Percentiles rank a stretch among this genome's conserved stretches.
Evolutionary conservation across 495 filamentous ascomycete genomes (phyloP).

Genomic region (Aspergillus coremiiformis): DNA sequence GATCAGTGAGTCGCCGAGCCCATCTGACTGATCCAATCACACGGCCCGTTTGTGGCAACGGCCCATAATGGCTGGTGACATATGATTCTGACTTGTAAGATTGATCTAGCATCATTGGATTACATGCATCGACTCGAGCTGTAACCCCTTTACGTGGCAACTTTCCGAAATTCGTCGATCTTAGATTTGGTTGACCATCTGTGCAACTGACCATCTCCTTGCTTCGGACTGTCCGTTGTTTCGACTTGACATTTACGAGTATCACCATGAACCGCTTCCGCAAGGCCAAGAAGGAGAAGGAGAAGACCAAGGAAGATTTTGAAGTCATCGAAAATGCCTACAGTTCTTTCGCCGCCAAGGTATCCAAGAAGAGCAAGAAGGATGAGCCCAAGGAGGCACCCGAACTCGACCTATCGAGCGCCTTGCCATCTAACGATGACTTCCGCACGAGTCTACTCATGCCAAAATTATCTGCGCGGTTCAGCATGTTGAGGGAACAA

Average conservation of each 20-base stretch:
- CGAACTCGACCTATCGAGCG: constrained; percentile 63
- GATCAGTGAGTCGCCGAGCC: constrained; percentile 5
- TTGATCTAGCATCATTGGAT: constrained; percentile 2
- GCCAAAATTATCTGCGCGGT: constrained; percentile 88
- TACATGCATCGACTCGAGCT: constrained; percentile 1
- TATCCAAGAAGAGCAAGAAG: constrained; percentile 28
- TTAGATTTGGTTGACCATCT: neutral
- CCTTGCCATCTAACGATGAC: constrained; percentile 74
- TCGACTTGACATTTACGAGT: neutral
- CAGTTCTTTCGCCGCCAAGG: constrained; percentile 8
- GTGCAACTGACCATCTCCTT: neutral
- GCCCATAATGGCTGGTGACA: neutral
- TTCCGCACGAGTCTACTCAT: constrained; percentile 97
- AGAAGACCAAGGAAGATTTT: constrained; percentile 45
- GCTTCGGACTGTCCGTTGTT: neutral
- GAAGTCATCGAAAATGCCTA: constrained; percentile 31
- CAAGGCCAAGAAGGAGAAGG: constrained; percentile 56
- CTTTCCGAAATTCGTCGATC: neutral
- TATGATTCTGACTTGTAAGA: constrained; percentile 10
- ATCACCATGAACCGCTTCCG: constrained; percentile 66
- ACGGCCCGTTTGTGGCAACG: neutral
- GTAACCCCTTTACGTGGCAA: constrained; percentile 1
- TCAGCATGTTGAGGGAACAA: constrained; percentile 93
- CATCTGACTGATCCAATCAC: constrained; percentile 1
- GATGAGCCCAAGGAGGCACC: constrained; percentile 51